Base-by-base conservation (phyloP, 2,329 filamentous ascomycete genomes). In the Eurotiales sp. region DNA sequence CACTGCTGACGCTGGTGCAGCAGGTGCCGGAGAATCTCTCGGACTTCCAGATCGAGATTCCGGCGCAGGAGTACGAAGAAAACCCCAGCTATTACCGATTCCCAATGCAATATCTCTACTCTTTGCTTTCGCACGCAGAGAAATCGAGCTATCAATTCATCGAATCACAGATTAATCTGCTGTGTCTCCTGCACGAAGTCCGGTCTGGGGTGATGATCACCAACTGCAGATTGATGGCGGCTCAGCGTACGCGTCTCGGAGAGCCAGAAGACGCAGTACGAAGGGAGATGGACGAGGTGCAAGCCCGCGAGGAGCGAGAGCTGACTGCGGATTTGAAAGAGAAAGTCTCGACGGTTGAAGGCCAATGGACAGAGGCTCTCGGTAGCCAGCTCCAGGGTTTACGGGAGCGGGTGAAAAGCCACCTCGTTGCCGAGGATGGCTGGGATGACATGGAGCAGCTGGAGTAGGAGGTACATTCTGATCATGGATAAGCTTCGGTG, bases 131-230 rank as follows among this genome's bases (percentile, higher is more conserved):
- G 5, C 92, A 97, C 62, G 87, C 90, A 0, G 89, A 95, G 67
- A 95, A 93, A 73, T 91, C 87, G 61, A 92, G 90, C 8, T 95
- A 96, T 64, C 93, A 97, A 68, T 97, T 96, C 71, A 96, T 97
- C 62, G 93, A 97, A 74, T 87, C 85, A 6, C 92, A 97, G 74
- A 92, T 84, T 25, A 96, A 96, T 64, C 76, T 96, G 29, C 77
- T 96, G 21, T 97, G 92, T 63, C 76, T 97, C 32, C 72, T 96
- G 51, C 93, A 96, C 62, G 90, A 96, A 70, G 90, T 96, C 48
- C 89, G 90, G 64, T 88, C 88, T 49, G 85, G 85, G 0, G 83
- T 88, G 2, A 85, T 88, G 64, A 78, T 78, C 42, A 86, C 88
- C 7, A 83, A 84, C 58, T 82, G 82, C 47, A 79, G 83, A 56